phyloP scores from a whole-genome alignment of 805 yeast species.

The Clavispora fructus region DNA sequence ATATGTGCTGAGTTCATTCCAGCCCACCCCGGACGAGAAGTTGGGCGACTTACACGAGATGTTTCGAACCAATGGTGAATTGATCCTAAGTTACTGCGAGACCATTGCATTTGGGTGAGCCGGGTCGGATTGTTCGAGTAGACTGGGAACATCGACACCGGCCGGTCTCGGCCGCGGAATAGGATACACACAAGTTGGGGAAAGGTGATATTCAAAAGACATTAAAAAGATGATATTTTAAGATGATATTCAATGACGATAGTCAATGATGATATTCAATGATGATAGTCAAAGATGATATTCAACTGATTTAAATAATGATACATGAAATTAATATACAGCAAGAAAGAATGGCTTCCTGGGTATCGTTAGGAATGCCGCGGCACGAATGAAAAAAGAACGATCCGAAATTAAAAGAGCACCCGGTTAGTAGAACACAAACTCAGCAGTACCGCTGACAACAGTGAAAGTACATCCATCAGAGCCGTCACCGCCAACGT shows the following conservation, averaged over 20 bases:
- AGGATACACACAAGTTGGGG: too few relatives aligned
- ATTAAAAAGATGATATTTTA: too few relatives aligned
- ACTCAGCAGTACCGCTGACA: slow-evolving; percentile 14
- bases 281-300: too few relatives aligned
- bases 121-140: too few relatives aligned
- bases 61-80: slow-evolving; percentile 31
- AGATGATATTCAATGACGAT: too few relatives aligned
- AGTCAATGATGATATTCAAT: too few relatives aligned
- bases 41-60: slow-evolving; percentile 26
- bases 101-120: slow-evolving; percentile 36
- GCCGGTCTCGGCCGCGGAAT: too few relatives aligned
- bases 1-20: slow-evolving; percentile 38
- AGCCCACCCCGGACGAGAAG: slow-evolving; percentile 37
- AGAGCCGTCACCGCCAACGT: slow-evolving; percentile 15
- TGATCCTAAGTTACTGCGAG: slow-evolving; percentile 35
- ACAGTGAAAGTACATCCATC: slow-evolving; percentile 18
- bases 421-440: slow-evolving; percentile 12
- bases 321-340: neutral
- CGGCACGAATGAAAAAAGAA: neutral
- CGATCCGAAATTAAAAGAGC: neutral
- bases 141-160: too few relatives aligned
- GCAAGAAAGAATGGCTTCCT: neutral
- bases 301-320: neutral
- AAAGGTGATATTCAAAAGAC: too few relatives aligned
- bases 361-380: neutral